A percentile compares a stretch with the other conserved stretches of the same genome.
Conservation (phyloP, 768 basidiomycete genomes). For the Leucosporidium yakuticum region DNA sequence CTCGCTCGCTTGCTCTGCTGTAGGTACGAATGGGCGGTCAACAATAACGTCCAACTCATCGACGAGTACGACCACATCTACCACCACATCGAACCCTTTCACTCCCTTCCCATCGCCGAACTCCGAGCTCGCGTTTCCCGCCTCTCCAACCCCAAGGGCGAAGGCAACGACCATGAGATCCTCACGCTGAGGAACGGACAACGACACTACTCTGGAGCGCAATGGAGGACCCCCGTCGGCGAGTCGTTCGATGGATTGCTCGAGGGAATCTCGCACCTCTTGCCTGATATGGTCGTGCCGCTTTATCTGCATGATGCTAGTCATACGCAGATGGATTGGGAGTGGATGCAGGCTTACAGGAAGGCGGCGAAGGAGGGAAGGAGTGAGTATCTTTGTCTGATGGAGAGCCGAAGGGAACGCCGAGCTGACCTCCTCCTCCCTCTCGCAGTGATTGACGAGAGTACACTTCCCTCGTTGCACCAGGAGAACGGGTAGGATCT, state of each 20-base stretch:
- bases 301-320: slow-evolving; percentile 11
- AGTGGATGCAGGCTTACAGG: slow-evolving; percentile 1
- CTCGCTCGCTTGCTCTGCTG: not conserved
- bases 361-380: not conserved
- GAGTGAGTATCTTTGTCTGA: not conserved
- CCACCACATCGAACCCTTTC: slow-evolving; percentile 48
- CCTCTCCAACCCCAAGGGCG: slow-evolving; percentile 3
- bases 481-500: not conserved
- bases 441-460: not conserved
- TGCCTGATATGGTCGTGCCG: slow-evolving; percentile 30
- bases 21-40: slow-evolving; percentile 57
- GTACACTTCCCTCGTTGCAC: not conserved
- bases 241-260: slow-evolving; percentile 5
- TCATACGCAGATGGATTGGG: not conserved
- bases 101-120: slow-evolving; percentile 41
- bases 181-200: slow-evolving; percentile 8
- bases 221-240: not conserved
- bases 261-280: slow-evolving; percentile 1
- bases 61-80: slow-evolving; percentile 72
- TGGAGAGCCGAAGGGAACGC: not conserved
- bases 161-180: slow-evolving; percentile 5
- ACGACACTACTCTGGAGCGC: not conserved
- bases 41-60: slow-evolving; percentile 64
- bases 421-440: not conserved
- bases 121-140: slow-evolving; percentile 5